Conservation (phyloP, 805 yeast genomes). For the Pichia manshurica region DNA sequence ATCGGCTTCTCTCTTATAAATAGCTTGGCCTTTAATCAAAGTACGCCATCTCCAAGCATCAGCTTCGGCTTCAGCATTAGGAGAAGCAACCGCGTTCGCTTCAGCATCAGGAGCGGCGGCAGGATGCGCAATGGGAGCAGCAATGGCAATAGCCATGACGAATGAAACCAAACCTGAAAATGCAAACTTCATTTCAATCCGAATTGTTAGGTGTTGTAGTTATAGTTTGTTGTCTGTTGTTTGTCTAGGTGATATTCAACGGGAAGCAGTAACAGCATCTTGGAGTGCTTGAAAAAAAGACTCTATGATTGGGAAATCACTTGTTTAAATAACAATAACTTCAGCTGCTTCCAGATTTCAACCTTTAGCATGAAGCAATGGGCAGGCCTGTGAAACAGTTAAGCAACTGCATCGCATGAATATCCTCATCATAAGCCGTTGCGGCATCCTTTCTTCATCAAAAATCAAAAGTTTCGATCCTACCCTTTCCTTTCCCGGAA, state of each 20-base stretch:
- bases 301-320: no score
- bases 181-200: constrained; percentile 8
- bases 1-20: constrained; percentile 23
- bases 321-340: no score
- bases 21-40: constrained; percentile 9
- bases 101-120: constrained; percentile 9
- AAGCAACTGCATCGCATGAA: background rate
- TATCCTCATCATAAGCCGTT: no score
- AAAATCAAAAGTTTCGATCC: background rate
- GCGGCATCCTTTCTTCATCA: background rate
- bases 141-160: constrained; percentile 4
- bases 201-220: background rate
- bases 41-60: constrained; percentile 11
- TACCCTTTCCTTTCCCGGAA: constrained; percentile 3
- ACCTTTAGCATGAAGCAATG: no score
- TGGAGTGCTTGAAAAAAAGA: no score
- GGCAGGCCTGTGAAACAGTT: background rate
- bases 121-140: constrained; percentile 10
- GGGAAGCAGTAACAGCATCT: no score
- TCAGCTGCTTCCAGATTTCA: no score
- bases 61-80: constrained; percentile 10
- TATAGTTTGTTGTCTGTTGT: no score
- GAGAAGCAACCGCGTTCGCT: no score
- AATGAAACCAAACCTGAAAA: constrained; percentile 3
- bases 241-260: no score